Percentiles rank a stretch among this genome's conserved stretches.
These are phyloP conservation scores for Trichoderma endophyticum DNA, from an alignment of 2,329 filamentous ascomycete species.

Conservation along the genomic window DNA sequence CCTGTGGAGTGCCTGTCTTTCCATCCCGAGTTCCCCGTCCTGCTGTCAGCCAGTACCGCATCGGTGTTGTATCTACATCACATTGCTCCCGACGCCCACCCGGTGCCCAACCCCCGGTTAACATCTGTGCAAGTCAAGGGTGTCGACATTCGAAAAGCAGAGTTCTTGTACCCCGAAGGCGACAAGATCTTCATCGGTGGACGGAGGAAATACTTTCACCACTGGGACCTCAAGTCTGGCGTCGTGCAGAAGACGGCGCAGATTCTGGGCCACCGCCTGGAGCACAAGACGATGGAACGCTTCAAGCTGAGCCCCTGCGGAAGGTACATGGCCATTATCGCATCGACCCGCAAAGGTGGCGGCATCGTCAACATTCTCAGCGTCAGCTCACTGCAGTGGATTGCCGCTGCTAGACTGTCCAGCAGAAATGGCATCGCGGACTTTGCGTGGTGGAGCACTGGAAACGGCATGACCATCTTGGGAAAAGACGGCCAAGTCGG, in stretches of 20 bases:
- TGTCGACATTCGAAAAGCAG: slow-evolving; percentile 79
- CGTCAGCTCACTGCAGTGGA: slow-evolving; percentile 80
- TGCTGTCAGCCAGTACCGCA: slow-evolving; percentile 84
- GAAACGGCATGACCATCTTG: slow-evolving; percentile 75
- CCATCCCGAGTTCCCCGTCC: slow-evolving; percentile 82
- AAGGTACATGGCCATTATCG: slow-evolving; percentile 77
- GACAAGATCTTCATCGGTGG: slow-evolving; percentile 85
- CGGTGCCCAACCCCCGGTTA: slow-evolving; percentile 80
- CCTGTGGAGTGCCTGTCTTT: slow-evolving; percentile 82
- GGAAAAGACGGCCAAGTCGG: slow-evolving; percentile 86
- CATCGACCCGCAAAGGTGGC: slow-evolving; percentile 77
- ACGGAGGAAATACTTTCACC: slow-evolving; percentile 86
- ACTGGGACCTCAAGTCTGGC: slow-evolving; percentile 84
- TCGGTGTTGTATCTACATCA: slow-evolving; percentile 88
- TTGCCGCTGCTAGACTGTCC: slow-evolving; percentile 77
- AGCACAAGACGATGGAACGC: slow-evolving; percentile 86
- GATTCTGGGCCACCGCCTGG: slow-evolving; percentile 70
- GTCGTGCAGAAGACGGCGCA: slow-evolving; percentile 77
- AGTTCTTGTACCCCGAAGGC: slow-evolving; percentile 70
- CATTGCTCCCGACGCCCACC: slow-evolving; percentile 70
- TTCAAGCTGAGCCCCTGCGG: slow-evolving; percentile 88
- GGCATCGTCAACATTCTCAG: slow-evolving; percentile 84
- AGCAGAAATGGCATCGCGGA: slow-evolving; percentile 81
- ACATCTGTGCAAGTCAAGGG: slow-evolving; percentile 84
- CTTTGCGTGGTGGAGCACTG: slow-evolving; percentile 88